Base-by-base conservation (phyloP, 2,329 filamentous ascomycete genomes). In the Colletotrichum sidae region DNA sequence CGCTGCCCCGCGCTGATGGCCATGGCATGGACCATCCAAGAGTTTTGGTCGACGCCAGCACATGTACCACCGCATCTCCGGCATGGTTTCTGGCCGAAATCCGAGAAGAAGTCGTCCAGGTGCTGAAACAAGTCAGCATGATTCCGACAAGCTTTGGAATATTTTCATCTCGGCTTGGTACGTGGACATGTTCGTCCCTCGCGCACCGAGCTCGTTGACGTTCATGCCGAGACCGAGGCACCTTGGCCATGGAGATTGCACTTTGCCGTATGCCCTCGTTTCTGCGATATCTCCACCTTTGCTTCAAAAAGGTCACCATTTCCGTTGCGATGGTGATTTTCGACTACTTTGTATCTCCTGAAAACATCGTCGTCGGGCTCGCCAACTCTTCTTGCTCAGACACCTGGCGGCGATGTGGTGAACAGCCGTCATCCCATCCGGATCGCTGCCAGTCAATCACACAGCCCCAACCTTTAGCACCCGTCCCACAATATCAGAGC, bases 91-190 rank as follows among this genome's bases (percentile, higher is more conserved):
- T 35, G 6, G 33, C 52, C n/a, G 1, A 15, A n/a, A 55, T 35
- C n/a, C 15, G 52, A 1, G 33, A 55, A 55, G 38, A 55, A 55
- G 25, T 42, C 37, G 9, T 38, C 52, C 8, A 55, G 45, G 52
- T 55, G 35, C 8, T n/a, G 6, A 9, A 38, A 33, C 51, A 54
- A 12, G 34, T 39, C 51, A 39, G 6, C 8, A 8, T 33, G 2
- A 10, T 55, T 8, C n/a, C 6, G 11, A 2, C 17, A 17, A 17
- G 17, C 17, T 17, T 17, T 17, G 17, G 17, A 17, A 17, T 17
- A 17, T 17, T 17, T 17, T 17, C 17, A 8, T 8, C 33, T 8
- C 33, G 17, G 45, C 4, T 12, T 55, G 41, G 41, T 42, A 39
- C 6, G 45, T 44, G 38, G 45, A 15, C 25, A 39, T 37, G 15